Conservation (phyloP, 257 asterid genomes). For the Ballota nigra region DNA sequence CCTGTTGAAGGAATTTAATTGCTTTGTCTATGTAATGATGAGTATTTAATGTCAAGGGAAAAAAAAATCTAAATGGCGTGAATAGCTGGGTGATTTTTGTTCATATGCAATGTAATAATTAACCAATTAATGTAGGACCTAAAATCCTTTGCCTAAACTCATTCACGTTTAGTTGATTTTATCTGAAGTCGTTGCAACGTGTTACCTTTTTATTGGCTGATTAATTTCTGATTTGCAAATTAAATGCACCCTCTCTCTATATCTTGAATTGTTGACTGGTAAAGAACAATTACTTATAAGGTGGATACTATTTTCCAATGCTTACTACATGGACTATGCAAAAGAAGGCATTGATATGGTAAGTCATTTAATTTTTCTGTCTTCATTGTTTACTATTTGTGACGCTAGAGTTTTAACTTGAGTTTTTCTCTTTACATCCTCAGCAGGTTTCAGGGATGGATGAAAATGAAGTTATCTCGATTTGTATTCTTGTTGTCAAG, state of each 20-base stretch:
- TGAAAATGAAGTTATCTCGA: constrained; percentile 22
- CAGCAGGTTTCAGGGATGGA: constrained; percentile 27
- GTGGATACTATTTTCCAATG: constrained; percentile 3
- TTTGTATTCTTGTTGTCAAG: constrained; percentile 48
- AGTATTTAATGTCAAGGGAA: constrained; percentile 4
- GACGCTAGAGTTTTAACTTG: not conserved
- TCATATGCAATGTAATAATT: constrained; percentile 18
- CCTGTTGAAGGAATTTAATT: not conserved
- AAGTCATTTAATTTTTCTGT: constrained; percentile 16
- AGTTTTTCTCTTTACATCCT: constrained; percentile 2
- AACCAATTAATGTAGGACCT: constrained; percentile 26
- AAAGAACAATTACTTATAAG: not conserved
- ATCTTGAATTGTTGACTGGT: not conserved
- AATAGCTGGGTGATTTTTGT: not conserved
- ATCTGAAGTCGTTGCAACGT: not conserved
- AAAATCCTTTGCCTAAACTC: not conserved
- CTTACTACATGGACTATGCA: not conserved
- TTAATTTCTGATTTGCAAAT: constrained; percentile 10
- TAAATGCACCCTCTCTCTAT: not conserved
- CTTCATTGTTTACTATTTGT: constrained; percentile 6
- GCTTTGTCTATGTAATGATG: constrained; percentile 13
- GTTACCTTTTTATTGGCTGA: constrained; percentile 18
- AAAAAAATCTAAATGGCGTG: constrained; percentile 30
- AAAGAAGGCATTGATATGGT: not conserved
- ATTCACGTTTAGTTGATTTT: not conserved